Evolutionary conservation across 352 stramenopile species (phyloP).

Genomic region (Pythium insidiosum): DNA sequence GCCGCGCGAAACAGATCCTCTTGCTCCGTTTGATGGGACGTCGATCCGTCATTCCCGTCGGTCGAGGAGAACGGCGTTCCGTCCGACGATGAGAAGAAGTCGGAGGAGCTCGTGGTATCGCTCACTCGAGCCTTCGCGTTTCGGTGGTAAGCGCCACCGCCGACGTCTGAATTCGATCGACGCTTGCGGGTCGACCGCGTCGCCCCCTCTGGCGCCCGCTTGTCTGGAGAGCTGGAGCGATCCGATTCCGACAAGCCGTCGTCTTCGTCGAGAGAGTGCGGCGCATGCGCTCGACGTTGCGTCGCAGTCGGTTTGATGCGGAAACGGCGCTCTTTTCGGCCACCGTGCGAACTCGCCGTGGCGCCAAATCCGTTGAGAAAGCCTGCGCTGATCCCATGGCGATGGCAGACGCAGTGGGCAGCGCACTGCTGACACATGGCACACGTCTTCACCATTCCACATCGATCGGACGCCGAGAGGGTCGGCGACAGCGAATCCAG

Average conservation of each 20-base stretch:
- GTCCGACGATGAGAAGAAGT: conserved; percentile 13
- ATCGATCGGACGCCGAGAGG: conserved; percentile 7
- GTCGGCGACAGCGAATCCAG: conserved; percentile 6
- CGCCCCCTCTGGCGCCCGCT: background rate
- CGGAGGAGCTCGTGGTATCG: conserved; percentile 4
- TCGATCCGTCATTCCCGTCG: conserved; percentile 3
- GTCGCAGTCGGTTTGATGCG: conserved; percentile 24
- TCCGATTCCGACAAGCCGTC: background rate
- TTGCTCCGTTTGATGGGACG: conserved; percentile 54
- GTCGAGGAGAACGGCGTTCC: conserved; percentile 10
- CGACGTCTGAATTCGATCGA: conserved; percentile 22
- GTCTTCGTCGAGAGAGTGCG: conserved; percentile 5
- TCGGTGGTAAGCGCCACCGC: no score
- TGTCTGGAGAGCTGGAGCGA: background rate
- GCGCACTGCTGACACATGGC: conserved; percentile 14
- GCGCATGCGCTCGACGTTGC: no score
- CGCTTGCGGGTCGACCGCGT: conserved; percentile 11
- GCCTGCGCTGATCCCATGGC: conserved; percentile 1
- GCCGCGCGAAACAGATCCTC: conserved; percentile 71
- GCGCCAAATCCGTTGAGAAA: conserved; percentile 3
- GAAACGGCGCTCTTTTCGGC: conserved; percentile 28
- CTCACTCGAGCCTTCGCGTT: background rate
- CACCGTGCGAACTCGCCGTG: no score
- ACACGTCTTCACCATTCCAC: conserved; percentile 15
- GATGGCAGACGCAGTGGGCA: conserved; percentile 14